Evolutionary conservation across 495 filamentous ascomycete species (phyloP), one percentile per base, ranked within the genome.

Genomic region (Aspergillus ellipticus): DNA sequence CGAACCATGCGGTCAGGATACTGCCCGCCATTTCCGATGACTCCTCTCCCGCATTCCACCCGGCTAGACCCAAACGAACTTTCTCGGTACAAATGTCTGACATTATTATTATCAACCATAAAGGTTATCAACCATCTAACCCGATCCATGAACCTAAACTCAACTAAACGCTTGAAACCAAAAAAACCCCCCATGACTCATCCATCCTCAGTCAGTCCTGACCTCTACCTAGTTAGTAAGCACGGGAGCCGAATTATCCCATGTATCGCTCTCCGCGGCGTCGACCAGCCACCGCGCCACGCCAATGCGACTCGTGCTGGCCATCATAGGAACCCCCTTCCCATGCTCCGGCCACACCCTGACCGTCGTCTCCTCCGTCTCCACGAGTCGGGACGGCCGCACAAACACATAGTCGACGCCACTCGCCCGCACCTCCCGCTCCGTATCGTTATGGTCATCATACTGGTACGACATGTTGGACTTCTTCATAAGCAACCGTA

Each of bases 381-480:
- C 67, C 8, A 70, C 66, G 55, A 78, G 59, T 19, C 70, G 61
- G 17, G 67, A 63, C 19, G 74, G 72, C 17, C 76, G 67, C 49
- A 75, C 76, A 57, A 75, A 60, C 42, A 75, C 75, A 66, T 62
- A 77, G 31, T 72, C 67, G 29, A 76, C 61, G 16, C 70, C 72
- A 51, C 65, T 73, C 9, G 54, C 50, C 41, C 73, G 68, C 49
- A 77, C 66, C 55, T 74, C 71, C 42, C 63, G 57, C 42, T 74
- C 75, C 20, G 73, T 64, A 31, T 70, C 57, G 47, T 69, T 66
- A 55, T 79, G 76, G 57, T 79, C 76, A 19, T 71, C 70, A 43
- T 76, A 74, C 47, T 70, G 67, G 56, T 74, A 70, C 51, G 65
- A 71, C 69, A 79, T 68, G 47, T 77, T 79, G 52, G 73, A 73